These are phyloP conservation scores for Macrophomina phaseolina DNA, from an alignment of 2,329 filamentous ascomycete genomes.

Conservation along the genomic window DNA sequence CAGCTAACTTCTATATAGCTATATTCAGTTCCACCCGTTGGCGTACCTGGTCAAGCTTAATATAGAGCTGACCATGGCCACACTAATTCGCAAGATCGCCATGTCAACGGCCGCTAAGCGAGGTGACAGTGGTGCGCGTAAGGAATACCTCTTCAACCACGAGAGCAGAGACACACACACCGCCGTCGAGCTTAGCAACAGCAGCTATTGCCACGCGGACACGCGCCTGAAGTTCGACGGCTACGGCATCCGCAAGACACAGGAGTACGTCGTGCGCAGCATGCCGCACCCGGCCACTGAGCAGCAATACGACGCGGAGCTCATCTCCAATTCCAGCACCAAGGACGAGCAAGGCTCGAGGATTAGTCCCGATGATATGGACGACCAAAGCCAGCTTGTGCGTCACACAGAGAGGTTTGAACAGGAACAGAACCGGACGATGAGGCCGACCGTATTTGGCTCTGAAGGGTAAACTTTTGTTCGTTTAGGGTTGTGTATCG, in stretches of 20 bases:
- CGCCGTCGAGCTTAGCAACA: conserved; percentile 7
- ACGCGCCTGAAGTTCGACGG: conserved; percentile 16
- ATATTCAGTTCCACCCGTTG: conserved; percentile 58
- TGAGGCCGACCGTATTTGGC: too few species aligned
- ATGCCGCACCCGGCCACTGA: conserved; percentile 14
- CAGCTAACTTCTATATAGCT: conserved; percentile 36
- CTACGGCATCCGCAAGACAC: conserved; percentile 22
- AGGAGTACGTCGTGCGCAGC: conserved; percentile 12
- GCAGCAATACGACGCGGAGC: conserved; percentile 3
- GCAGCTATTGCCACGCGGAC: conserved; percentile 1
- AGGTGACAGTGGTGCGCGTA: neutral
- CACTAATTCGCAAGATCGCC: conserved; percentile 50
- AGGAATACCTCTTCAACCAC: conserved; percentile 1
- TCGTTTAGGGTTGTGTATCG: too few species aligned
- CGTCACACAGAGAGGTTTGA: too few species aligned
- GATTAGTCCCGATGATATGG: neutral
- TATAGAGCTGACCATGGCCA: conserved; percentile 60
- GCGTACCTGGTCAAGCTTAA: conserved; percentile 57
- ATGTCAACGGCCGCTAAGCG: conserved; percentile 16
- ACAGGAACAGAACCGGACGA: too few species aligned
- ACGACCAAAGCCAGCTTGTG: conserved; percentile 13
- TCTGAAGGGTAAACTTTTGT: too few species aligned
- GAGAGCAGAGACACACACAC: conserved; percentile 10
- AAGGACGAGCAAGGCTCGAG: conserved; percentile 12
- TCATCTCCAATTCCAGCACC: conserved; percentile 20